Evolutionary conservation across 495 filamentous ascomycete species (phyloP), one percentile per base, ranked within the genome.

Genomic region (Podospora pseudocomata): DNA sequence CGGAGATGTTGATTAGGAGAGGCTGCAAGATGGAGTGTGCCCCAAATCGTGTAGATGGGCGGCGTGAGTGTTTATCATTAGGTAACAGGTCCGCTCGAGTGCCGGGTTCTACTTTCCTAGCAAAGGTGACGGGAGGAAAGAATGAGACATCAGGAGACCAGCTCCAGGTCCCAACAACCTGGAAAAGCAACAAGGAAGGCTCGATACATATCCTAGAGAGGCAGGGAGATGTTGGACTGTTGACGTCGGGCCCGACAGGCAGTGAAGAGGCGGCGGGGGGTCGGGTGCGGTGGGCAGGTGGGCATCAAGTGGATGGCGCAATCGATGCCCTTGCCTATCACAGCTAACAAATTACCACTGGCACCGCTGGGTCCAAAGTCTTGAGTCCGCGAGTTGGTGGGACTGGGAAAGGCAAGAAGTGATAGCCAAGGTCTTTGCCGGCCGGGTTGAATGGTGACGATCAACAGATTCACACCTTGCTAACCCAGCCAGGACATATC

Each of bases 241-340:
- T 26, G 26, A 44, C n/a, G n/a, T 63, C 55, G 59, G 60, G 62
- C 15, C 30, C 39, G 39, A 13, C 7, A 49, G 7, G 39, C 13
- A 13, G 59, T 60, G 23, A 27, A 66, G 23, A 54, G 64, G 34
- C 69, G 64, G 34, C 69, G 69, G 57, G 66, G 68, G 34, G 34
- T 54, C 34, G 64, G 63, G 63, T 63, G 53, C 13, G 13, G 49
- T 60, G 54, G 70, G 64, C n/a, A 55, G 28, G 68, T 65, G 69
- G 67, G 63, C 64, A 70, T 65, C 61, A 66, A 49, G 30, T 56
- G 65, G 64, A 76, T 76, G 68, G 72, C 74, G 74, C 74, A 72
- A 76, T 76, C 70, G 74, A 30, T 64, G 63, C 63, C 39, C 68
- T 71, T 76, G 61, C 74, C 70, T 71, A 66, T 67, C 71, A 65